Conservation (phyloP, 306 rosid genomes). For the Begonia loranthoides region DNA sequence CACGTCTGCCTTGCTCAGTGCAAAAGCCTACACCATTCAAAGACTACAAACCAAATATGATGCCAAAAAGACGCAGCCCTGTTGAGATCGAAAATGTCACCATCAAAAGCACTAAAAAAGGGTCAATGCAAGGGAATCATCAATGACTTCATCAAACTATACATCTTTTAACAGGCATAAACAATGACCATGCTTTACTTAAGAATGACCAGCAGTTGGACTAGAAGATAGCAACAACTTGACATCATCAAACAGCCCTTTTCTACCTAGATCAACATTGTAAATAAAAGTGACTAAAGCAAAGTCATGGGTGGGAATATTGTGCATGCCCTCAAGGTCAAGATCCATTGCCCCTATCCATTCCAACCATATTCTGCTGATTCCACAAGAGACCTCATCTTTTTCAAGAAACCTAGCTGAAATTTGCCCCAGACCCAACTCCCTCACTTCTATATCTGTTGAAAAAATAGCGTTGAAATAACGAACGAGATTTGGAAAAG, state of each 20-base stretch:
- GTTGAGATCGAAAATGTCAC: too few species aligned
- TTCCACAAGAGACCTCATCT: constrained; percentile 21
- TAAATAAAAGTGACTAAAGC: constrained; percentile 57
- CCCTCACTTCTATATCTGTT: constrained; percentile 34
- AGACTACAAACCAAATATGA: too few species aligned
- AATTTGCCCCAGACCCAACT: constrained; percentile 55
- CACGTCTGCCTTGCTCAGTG: too few species aligned
- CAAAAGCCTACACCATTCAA: too few species aligned
- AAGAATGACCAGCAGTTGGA: constrained; percentile 21
- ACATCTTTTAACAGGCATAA: too few species aligned
- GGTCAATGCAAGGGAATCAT: too few species aligned
- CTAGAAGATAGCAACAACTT: constrained; percentile 35
- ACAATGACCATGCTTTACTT: constrained; percentile 12
- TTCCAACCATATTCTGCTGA: constrained; percentile 82
- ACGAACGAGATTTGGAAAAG: too few species aligned
- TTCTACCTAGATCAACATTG: constrained; percentile 51
- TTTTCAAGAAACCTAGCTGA: constrained; percentile 58
- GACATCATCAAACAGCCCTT: constrained; percentile 39
- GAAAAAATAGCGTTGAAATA: too few species aligned
- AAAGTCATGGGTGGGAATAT: constrained; percentile 42
- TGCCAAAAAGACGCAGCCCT: too few species aligned
- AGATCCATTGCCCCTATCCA: constrained; percentile 54
- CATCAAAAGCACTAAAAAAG: too few species aligned
- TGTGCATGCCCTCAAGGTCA: constrained; percentile 13
- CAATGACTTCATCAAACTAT: too few species aligned